phyloP scores from a whole-genome alignment of 805 yeast species.

The Priceomyces medius region DNA sequence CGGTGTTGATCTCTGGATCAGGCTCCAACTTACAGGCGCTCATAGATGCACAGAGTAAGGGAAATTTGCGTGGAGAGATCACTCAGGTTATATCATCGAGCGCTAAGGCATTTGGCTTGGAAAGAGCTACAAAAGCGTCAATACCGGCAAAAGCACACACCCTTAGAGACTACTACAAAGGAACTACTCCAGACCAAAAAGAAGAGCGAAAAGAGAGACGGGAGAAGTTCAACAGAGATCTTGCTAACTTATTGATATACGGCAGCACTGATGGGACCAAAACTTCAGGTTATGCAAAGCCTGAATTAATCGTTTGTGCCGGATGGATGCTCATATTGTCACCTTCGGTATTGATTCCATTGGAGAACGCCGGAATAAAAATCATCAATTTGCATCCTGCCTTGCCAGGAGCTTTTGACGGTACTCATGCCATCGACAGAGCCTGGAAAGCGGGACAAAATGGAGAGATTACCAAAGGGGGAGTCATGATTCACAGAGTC shows the following conservation, averaged over 20 bases:
- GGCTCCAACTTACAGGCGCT: slow-evolving; percentile 96
- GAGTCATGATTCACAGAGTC: slow-evolving; percentile 97
- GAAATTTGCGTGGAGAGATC: slow-evolving; percentile 53
- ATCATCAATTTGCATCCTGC: slow-evolving; percentile 97
- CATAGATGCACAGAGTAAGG: slow-evolving; percentile 62
- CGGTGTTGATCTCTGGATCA: slow-evolving; percentile 89
- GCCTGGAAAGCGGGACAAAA: slow-evolving; percentile 95
- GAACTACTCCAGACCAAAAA: slow-evolving; percentile 67
- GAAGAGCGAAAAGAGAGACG: slow-evolving; percentile 61
- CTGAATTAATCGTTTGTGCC: slow-evolving; percentile 92
- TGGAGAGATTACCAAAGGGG: slow-evolving; percentile 74
- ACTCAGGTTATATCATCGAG: slow-evolving; percentile 83
- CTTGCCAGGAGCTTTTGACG: slow-evolving; percentile 94
- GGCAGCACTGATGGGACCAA: slow-evolving; percentile 40
- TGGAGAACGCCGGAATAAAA: slow-evolving; percentile 60
- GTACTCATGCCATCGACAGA: slow-evolving; percentile 94
- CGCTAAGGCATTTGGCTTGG: slow-evolving; percentile 81
- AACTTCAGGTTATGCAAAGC: slow-evolving; percentile 44
- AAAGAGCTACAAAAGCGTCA: slow-evolving; percentile 65
- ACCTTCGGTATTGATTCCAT: slow-evolving; percentile 66
- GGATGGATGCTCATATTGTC: slow-evolving; percentile 97
- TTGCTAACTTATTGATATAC: slow-evolving; percentile 64
- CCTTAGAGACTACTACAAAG: slow-evolving; percentile 70
- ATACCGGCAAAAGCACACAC: slow-evolving; percentile 76
- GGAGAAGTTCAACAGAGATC: slow-evolving; percentile 69